Base-by-base conservation (phyloP, 805 yeast genomes). In the Lipomyces yamadae region DNA sequence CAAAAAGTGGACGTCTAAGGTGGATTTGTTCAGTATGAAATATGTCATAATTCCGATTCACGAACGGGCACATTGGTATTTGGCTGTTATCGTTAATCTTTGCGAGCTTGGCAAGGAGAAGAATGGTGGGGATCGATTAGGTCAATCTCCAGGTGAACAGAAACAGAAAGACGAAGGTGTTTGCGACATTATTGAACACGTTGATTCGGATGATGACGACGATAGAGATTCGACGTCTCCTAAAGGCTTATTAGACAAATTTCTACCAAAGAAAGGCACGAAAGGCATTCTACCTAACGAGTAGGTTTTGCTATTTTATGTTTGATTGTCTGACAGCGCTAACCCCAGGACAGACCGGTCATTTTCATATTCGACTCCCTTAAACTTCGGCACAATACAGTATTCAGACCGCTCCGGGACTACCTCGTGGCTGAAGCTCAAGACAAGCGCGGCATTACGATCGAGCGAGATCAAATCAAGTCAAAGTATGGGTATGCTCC, bases 61-160 rank as follows among this genome's bases (percentile, higher is more conserved):
- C 76, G 90, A 88, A 69, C 83, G 62, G 53, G 80, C 85, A 52
- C 99, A 95, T 78, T 95, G 99, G 99, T 91, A 87, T 74, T 87
- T 93, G 57, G 88, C 91, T 34, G 84, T 94, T 3, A 84, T 94
- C 3, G 81, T 86, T 65, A 83, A 88, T 67, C 79, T 85, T 29
- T 56, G 60, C 29, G 71, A 74, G 61, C 24, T 69, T 76, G 60
- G 42, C 7, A 53, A 59, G 18, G 48, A 5, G 10, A 42, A 42
- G 48, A 4, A 18, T 6, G 48, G 29, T 3, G 29, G 34, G 2
- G 32, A n/a, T 50, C 11, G 29, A 24, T 24, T 24, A n/a, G 34
- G 3, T 18, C n/a, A 5, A 15, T 8, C 34, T n/a, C 39, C 29
- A 24, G 10, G 39, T 39, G 60, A 57, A 39, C 34, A 39, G 61